A percentile compares a stretch with the other conserved stretches of the same genome.
These are phyloP conservation scores for Parietaria judaica DNA, from an alignment of 306 rosid genomes.

Conservation along the genomic window DNA sequence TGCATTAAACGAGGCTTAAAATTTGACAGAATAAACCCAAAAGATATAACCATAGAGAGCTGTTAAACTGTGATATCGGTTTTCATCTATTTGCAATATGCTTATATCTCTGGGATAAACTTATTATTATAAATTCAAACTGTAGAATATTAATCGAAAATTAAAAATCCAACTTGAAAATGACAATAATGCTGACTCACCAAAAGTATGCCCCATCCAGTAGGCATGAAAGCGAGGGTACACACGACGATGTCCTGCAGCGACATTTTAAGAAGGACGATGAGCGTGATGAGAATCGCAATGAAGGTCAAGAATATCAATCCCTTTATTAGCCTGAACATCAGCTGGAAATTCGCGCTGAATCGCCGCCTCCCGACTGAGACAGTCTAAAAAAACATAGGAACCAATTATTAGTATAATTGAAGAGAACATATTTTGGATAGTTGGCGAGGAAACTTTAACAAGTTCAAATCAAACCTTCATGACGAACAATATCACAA, in stretches of 20 bases:
- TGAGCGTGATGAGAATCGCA: constrained; percentile 62
- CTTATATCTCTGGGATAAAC: no score
- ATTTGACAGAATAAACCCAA: no score
- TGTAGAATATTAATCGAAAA: no score
- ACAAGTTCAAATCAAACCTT: constrained; percentile 36
- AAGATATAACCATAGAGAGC: no score
- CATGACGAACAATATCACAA: constrained; percentile 74
- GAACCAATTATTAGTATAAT: background rate
- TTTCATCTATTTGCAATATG: no score
- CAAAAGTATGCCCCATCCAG: constrained; percentile 98
- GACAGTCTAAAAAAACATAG: constrained; percentile 48
- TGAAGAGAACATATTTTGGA: no score
- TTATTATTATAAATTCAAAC: no score
- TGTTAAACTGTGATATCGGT: no score
- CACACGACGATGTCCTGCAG: constrained; percentile 84
- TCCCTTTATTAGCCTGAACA: constrained; percentile 89
- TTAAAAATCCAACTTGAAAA: background rate
- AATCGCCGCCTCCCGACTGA: constrained; percentile 86
- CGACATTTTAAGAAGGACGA: constrained; percentile 85
- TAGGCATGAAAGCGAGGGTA: constrained; percentile 97
- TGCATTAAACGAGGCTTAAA: no score
- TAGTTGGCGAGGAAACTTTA: no score
- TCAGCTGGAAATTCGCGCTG: constrained; percentile 89
- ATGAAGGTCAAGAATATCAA: constrained; percentile 76
- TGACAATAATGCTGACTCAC: constrained; percentile 30